Evolutionary conservation across 2,329 filamentous ascomycete species (phyloP).

Genomic region (Pseudopyrenochaeta lycopersici): DNA sequence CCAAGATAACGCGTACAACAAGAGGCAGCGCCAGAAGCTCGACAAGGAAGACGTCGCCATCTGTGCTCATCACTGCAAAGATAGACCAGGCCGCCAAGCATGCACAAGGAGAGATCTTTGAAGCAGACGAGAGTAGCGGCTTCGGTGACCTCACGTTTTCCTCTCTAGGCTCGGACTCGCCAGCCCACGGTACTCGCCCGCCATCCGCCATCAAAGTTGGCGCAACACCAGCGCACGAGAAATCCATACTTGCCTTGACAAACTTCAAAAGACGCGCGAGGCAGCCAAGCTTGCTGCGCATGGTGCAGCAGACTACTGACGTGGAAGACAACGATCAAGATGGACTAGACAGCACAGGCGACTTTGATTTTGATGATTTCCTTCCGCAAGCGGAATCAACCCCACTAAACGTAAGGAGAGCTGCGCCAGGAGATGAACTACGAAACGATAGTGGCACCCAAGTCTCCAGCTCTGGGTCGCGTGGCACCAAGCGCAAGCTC

Average conservation of each 20-base stretch:
- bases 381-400: constrained; percentile 74
- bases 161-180: constrained; percentile 45
- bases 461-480: constrained; percentile 43
- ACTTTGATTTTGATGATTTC: constrained; percentile 55
- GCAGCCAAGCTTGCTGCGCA: constrained; percentile 59
- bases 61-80: constrained; percentile 5
- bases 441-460: constrained; percentile 39
- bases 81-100: constrained; percentile 4
- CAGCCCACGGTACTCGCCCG: constrained; percentile 48
- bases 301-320: constrained; percentile 56
- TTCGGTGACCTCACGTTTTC: constrained; percentile 46
- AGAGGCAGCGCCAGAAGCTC: constrained; percentile 28
- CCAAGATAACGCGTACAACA: constrained; percentile 24
- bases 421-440: constrained; percentile 35
- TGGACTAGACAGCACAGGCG: constrained; percentile 55
- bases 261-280: constrained; percentile 60
- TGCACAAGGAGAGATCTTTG: constrained; percentile 14
- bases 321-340: constrained; percentile 57
- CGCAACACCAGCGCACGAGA: constrained; percentile 55
- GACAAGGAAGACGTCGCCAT: constrained; percentile 19
- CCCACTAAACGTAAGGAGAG: constrained; percentile 61
- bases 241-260: constrained; percentile 58
- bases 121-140: constrained; percentile 38
- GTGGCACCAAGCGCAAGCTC: constrained; percentile 51
- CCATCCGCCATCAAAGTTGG: constrained; percentile 55